These are phyloP conservation scores for Vicia faba DNA, from an alignment of 306 rosid species.

Conservation along the genomic window DNA sequence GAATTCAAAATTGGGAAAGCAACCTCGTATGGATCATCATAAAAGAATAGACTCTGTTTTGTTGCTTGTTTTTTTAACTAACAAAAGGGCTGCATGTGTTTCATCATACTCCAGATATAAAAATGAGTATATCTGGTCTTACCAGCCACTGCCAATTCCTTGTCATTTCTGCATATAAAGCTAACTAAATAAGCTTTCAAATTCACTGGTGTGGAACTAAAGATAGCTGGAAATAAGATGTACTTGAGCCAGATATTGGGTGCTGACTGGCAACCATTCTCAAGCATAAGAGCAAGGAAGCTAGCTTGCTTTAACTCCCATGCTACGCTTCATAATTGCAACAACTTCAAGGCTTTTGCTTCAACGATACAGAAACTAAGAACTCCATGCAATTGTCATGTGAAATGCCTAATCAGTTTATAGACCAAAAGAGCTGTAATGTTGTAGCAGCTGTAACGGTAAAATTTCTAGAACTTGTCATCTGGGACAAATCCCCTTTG, in stretches of 20 bases:
- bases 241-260: conserved; percentile 5
- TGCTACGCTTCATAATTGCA: conserved; percentile 32
- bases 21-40: conserved; percentile 3
- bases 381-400: conserved; percentile 7
- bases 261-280: neutral
- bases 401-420: neutral
- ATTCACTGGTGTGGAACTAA: neutral
- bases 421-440: conserved; percentile 18
- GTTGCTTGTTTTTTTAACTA: conserved; percentile 5
- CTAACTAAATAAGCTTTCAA: conserved; percentile 3
- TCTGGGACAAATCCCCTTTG: conserved; percentile 90
- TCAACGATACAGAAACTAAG: conserved; percentile 5
- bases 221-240: neutral
- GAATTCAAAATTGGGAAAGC: conserved; percentile 9
- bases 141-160: conserved; percentile 14
- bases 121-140: neutral
- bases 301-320: conserved; percentile 21
- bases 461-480: conserved; percentile 61
- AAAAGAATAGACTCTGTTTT: neutral
- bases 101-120: neutral
- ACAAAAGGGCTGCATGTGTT: neutral
- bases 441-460: conserved; percentile 21
- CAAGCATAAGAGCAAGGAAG: conserved; percentile 1
- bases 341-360: conserved; percentile 21
- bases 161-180: neutral